A percentile compares a stretch with the other conserved stretches of the same genome.
Evolutionary conservation across 768 basidiomycete genomes (phyloP).

Genomic region (Kockovaella imperatae): DNA sequence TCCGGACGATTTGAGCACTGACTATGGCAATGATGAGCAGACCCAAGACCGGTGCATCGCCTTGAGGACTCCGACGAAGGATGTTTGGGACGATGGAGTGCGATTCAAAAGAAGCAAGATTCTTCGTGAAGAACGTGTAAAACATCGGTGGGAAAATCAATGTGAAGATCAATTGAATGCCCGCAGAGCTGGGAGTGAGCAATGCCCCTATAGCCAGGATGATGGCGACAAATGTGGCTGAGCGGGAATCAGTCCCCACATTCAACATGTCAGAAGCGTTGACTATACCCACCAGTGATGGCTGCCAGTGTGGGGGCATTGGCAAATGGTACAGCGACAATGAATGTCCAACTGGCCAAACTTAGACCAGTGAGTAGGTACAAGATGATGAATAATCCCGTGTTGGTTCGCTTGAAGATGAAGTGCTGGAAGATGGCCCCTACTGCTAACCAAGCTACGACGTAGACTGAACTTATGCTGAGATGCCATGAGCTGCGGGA

Average conservation of each 20-base stretch:
- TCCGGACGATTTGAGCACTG: background rate
- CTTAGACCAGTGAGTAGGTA: constrained; percentile 54
- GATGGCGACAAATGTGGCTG: constrained; percentile 52
- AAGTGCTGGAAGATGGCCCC: constrained; percentile 58
- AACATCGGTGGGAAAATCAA: constrained; percentile 68
- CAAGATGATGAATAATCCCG: constrained; percentile 56
- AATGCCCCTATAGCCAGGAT: constrained; percentile 62
- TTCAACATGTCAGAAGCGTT: too few relatives aligned
- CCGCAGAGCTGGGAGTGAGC: constrained; percentile 50
- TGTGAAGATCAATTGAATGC: constrained; percentile 56
- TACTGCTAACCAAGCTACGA: constrained; percentile 69
- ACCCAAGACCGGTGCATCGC: constrained; percentile 52
- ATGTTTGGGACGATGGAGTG: constrained; percentile 54
- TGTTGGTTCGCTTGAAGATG: constrained; percentile 59
- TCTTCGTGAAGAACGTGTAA: constrained; percentile 63
- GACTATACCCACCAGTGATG: constrained; percentile 37
- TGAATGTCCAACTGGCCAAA: constrained; percentile 25
- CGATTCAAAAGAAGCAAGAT: constrained; percentile 62
- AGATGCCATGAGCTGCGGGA: constrained; percentile 62
- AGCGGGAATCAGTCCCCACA: too few relatives aligned
- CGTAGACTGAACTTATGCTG: constrained; percentile 59
- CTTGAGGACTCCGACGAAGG: constrained; percentile 57
- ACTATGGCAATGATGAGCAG: constrained; percentile 59
- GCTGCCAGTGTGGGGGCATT: constrained; percentile 24
- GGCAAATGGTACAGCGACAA: constrained; percentile 20